A percentile compares a stretch with the other conserved stretches of the same genome.
Conservation (phyloP, 208 protist species). For the Trichomonas gallinae region DNA sequence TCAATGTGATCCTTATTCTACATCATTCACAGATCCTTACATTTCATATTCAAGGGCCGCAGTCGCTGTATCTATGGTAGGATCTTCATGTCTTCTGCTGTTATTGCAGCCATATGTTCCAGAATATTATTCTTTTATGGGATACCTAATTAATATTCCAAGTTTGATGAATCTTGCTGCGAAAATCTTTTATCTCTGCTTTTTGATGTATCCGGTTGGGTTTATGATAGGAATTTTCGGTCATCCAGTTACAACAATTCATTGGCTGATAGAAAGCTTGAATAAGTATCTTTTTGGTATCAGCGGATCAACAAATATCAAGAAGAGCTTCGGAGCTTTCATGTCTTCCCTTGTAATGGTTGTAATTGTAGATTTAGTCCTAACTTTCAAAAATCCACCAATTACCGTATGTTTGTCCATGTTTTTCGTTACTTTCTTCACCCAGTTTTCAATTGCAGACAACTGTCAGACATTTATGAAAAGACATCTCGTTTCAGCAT, state of each 20-base stretch:
- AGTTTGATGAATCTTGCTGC: not conserved
- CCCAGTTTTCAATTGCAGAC: slow-evolving; percentile 3
- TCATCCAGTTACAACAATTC: not conserved
- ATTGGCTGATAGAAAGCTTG: not conserved
- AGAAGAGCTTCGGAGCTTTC: not conserved
- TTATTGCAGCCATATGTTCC: not conserved
- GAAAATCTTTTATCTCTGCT: not conserved
- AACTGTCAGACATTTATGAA: not conserved
- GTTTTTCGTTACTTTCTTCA: not conserved
- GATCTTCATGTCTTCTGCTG: not conserved
- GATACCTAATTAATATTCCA: not conserved
- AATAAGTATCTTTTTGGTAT: slow-evolving; percentile 15
- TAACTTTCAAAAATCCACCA: not conserved
- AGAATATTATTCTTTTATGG: not conserved
- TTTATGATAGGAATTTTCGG: not conserved
- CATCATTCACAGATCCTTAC: not conserved
- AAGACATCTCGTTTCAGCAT: not conserved
- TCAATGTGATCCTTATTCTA: not conserved
- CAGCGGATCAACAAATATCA: not conserved
- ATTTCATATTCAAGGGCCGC: not conserved
- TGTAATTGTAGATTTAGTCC: not conserved
- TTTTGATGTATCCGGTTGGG: not conserved
- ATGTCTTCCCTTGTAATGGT: not conserved
- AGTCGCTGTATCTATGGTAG: not conserved
- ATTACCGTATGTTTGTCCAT: not conserved